Base-by-base conservation (phyloP, 768 basidiomycete genomes). In the Auricularia sp. region DNA sequence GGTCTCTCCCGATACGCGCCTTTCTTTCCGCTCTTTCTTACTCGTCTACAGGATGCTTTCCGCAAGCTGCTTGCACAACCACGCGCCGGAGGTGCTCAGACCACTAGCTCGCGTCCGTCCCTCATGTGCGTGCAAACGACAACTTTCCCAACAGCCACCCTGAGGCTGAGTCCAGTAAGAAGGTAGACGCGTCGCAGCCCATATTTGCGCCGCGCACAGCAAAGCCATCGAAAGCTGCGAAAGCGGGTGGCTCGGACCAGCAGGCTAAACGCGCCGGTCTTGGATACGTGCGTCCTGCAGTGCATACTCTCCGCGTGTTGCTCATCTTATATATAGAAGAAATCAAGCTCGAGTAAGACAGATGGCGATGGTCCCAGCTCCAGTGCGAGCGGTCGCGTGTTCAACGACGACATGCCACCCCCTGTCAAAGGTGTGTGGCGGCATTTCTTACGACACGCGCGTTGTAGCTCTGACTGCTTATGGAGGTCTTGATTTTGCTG, bases 381-480 rank as follows among this genome's bases (percentile, higher is more conserved):
- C 3, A 8, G 23, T 2, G n/a, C 33, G n/a, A 11, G 34, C 56
- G 8, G 29, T 36, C 29, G 65, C 16, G 39, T 67, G 53, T 61
- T n/a, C 67, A 91, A 88, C 77, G 91, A 18, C 83, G 91, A 71
- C 80, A 42, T 80, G 79, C 64, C 91, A 90, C 7, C 63, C 11
- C 51, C 63, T 1, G 29, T 47, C 51, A 64, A 64, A 35, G 63
- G 63, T 59, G 11, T 12, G 62, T 42, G 12, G 8, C 39, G 1
- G 39, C 39, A 18, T 16, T 21, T n/a, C 29, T 16, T 51, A 72
- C 83, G 93, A 4, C 92, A 92, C 18, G 91, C 92, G 43, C 91
- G 96, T 72, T 84, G 86, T 51, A 82, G 89, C 65, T 93, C 95
- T 72, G 86, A 91, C 94, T 64, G 83, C 94, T 11, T 91, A 94